Base-by-base conservation (phyloP, 345 rosid species). In the Balakata baccata region DNA sequence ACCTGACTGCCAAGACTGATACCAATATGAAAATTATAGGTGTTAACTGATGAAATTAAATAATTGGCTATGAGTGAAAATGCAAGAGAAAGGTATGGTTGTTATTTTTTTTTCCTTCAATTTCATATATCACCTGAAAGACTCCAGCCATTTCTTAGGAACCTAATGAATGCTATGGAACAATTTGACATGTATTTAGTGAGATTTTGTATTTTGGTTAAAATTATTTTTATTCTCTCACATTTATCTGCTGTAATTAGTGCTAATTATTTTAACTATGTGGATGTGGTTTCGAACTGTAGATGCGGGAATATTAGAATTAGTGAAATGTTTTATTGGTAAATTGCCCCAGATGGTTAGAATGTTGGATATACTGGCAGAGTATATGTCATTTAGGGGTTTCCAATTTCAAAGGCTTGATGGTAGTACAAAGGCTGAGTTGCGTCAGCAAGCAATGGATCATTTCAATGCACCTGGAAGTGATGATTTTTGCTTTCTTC, bases 351-450 rank as follows among this genome's bases (percentile, higher is more conserved):
- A 96, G 99, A 96, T 96, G 99, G 99, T 96, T 56, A 86, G 94
- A 85, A 89, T 96, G 99, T 75, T 96, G 89, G 99, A 96, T 84
- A 96, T 96, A 80, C 83, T 96, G 51, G 90, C 99, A 3, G 92
- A 89, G 61, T 96, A 96, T 76, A 80, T 96, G 95, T 89, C 97
- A 2, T 76, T 89, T 66, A 91, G 96, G 83, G 99, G 98, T 53
- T 96, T 96, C 84, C 98, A 96, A 73, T 96, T 84, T 84, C 99
- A 96, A 84, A 86, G 99, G 87, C 92, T 96, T 81, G 99, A 96
- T 86, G 99, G 99, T 74, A 96, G 99, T 82, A 96, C 99, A 23
- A 96, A 96, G 85, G 88, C 99, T n/a, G 99, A 96, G 85, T 77
- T 93, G 82, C 90, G 99, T 57, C 97, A 91, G 71, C 99, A 96